Evolutionary conservation across 169 alveolate genomes (phyloP), one percentile per base, ranked within the genome.

Genomic region (Besnoitia besnoiti): DNA sequence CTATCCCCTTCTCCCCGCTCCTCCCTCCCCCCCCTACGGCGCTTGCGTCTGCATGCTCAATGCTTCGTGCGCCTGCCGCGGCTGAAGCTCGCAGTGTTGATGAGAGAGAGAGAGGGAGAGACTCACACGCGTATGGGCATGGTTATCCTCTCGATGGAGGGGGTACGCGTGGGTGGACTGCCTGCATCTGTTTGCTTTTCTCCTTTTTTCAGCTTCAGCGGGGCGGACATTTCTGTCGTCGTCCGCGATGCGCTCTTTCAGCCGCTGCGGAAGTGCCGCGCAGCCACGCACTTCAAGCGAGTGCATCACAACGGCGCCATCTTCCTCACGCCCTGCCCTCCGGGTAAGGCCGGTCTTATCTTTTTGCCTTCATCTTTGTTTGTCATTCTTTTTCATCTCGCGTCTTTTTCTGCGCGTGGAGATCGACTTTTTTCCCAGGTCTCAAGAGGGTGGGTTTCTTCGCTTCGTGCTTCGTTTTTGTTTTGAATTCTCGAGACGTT

Each of bases 221-320:
- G 99, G 0, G 96, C 98, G 33, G 99, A 98, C 95, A 96, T 98
- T 62, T 95, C 98, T 12, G 96, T 96, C 46, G 92, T 97, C 30
- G 98, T 97, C 7, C 96, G 98, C 89, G 99, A 98, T 93, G 99
- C 99, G 33, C 93, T 98, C 33, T 96, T 97, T 95, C 97, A 97
- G 94, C 99, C 99, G 40, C 95, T 98, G 8, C 95, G 99, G 91
- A 97, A 96, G 89, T 96, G 98, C 80, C 96, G 98, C 92, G 91
- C 93, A 7, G 98, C 99, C 0, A 96, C 95, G 8, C 95, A 97
- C 89, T 98, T 98, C 94, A 97, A 96, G 73, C 92, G 94, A 85
- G 96, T 97, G 46, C 77, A 89, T 19, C 95, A 94, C 50, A 95
- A 96, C 35, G 96, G 95, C 51, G 76, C 92, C 50, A 90, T 89